These are phyloP conservation scores for Trapa incisa DNA, from an alignment of 345 rosid genomes.

Conservation along the genomic window DNA sequence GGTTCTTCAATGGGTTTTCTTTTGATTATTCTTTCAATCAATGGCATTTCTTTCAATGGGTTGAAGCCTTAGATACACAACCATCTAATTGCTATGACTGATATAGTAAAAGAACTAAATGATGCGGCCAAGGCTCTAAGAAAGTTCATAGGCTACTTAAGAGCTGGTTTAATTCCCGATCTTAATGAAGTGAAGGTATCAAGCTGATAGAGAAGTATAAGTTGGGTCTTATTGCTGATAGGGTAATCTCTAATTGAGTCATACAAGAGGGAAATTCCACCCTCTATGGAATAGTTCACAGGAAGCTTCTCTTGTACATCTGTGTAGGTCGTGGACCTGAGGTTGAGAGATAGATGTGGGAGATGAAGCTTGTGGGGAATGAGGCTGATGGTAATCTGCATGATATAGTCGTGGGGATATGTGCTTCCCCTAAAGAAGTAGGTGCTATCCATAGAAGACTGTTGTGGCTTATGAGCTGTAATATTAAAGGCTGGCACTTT, in stretches of 20 bases:
- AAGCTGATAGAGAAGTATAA: constrained; percentile 54
- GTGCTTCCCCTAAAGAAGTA: constrained; percentile 67
- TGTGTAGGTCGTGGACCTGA: constrained; percentile 77
- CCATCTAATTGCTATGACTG: constrained; percentile 85
- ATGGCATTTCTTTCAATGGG: constrained; percentile 32
- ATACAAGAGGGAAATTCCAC: constrained; percentile 49
- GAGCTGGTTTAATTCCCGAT: constrained; percentile 45
- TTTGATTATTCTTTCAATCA: background rate
- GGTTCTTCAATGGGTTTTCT: background rate
- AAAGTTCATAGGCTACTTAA: constrained; percentile 48
- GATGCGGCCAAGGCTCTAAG: constrained; percentile 63
- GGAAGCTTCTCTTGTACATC: constrained; percentile 81
- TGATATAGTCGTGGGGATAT: constrained; percentile 73
- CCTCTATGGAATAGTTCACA: constrained; percentile 52
- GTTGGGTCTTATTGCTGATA: constrained; percentile 52
- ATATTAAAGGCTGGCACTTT: constrained; percentile 70
- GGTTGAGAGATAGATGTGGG: constrained; percentile 85
- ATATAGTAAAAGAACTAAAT: constrained; percentile 80
- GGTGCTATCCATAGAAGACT: constrained; percentile 49
- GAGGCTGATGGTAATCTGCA: constrained; percentile 72
- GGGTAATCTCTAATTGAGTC: constrained; percentile 61
- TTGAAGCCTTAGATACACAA: constrained; percentile 74
- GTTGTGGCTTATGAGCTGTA: constrained; percentile 77
- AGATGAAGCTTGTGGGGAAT: constrained; percentile 74
- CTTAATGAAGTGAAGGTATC: constrained; percentile 35